These are phyloP conservation scores for Halophytophthora batemanensis DNA, from an alignment of 352 stramenopile genomes.

Conservation along the genomic window DNA sequence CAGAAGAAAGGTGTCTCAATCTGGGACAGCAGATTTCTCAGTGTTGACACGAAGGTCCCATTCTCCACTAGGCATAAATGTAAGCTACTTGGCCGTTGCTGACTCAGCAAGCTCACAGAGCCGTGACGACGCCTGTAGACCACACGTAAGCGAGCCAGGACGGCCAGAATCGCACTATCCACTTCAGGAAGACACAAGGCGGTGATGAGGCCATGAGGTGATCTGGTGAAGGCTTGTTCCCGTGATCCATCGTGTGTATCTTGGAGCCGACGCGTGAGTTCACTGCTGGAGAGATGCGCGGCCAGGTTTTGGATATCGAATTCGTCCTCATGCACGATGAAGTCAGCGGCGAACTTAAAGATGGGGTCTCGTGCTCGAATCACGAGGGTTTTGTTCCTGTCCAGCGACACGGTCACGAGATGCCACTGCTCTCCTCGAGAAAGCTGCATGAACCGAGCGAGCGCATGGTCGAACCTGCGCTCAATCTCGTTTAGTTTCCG, in stretches of 20 bases:
- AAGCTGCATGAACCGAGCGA: conserved; percentile 34
- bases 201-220: conserved; percentile 38
- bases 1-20: conserved; percentile 65
- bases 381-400: conserved; percentile 23
- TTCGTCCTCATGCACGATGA: conserved; percentile 46
- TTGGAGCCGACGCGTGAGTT: conserved; percentile 7
- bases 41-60: conserved; percentile 37
- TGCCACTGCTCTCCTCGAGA: conserved; percentile 43
- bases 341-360: conserved; percentile 54
- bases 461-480: conserved; percentile 38
- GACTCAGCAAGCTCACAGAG: conserved; percentile 1
- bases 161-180: conserved; percentile 25
- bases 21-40: conserved; percentile 39
- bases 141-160: conserved; percentile 38
- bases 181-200: conserved; percentile 29
- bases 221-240: conserved; percentile 23
- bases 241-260: conserved; percentile 19
- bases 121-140: conserved; percentile 10
- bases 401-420: conserved; percentile 38
- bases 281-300: conserved; percentile 8
- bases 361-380: conserved; percentile 50
- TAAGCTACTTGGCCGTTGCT: conserved; percentile 4
- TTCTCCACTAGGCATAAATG: conserved; percentile 60
- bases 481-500: conserved; percentile 52
- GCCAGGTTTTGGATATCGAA: conserved; percentile 35